Evolutionary conservation across 495 filamentous ascomycete genomes (phyloP).

Genomic region (Endocarpon pusillum): DNA sequence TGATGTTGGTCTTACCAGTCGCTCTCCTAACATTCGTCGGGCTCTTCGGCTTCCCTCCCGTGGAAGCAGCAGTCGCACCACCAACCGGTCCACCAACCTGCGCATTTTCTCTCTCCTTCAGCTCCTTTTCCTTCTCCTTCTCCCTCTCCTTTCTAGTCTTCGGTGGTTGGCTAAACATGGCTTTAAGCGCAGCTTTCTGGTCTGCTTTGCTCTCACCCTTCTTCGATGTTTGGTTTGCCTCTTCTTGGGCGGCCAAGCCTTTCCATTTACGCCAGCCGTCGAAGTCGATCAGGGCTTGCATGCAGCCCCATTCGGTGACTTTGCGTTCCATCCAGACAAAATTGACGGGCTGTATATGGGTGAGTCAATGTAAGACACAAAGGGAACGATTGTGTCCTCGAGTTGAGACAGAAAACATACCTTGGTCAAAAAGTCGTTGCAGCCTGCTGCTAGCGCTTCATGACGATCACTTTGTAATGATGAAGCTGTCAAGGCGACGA

Average conservation of each 20-base stretch:
- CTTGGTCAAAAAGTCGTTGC: constrained; percentile 98
- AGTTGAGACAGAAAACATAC: constrained; percentile 27
- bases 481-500: constrained; percentile 88
- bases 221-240: no score
- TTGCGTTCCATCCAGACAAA: constrained; percentile 96
- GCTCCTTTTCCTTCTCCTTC: no score
- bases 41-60: no score
- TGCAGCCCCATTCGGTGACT: constrained; percentile 98
- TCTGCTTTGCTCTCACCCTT: no score
- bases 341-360: constrained; percentile 57
- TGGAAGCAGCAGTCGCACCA: no score
- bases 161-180: no score
- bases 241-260: constrained; percentile 37
- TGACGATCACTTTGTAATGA: constrained; percentile 87
- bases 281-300: constrained; percentile 96
- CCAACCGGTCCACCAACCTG: no score
- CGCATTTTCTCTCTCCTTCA: no score
- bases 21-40: no score
- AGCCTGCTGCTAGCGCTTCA: constrained; percentile 86
- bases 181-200: no score
- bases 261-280: constrained; percentile 98
- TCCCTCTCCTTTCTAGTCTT: no score
- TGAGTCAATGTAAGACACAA: constrained; percentile 7
- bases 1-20: no score
- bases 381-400: constrained; percentile 1